Percentiles rank a stretch among this genome's conserved stretches.
Evolutionary conservation across 306 rosid genomes (phyloP).

Genomic region (Glycyrrhiza uralensis): DNA sequence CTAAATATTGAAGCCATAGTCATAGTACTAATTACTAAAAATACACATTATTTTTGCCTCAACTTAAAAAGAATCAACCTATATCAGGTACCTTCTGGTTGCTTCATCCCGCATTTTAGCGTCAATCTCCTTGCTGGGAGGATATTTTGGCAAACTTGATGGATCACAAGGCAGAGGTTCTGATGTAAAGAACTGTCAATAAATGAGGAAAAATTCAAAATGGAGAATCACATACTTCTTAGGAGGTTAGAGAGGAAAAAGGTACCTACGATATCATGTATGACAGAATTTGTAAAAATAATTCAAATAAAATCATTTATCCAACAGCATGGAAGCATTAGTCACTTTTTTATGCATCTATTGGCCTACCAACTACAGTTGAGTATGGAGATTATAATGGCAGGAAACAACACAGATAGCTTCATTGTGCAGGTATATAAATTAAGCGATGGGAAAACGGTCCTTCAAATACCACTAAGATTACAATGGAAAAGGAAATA

Average conservation of each 20-base stretch:
- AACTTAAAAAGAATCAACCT: constrained; percentile 1
- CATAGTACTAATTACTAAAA: not conserved
- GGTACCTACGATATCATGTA: constrained; percentile 3
- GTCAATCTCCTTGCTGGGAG: constrained; percentile 93
- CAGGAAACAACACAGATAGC: not conserved
- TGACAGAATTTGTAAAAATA: not conserved
- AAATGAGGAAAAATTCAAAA: constrained; percentile 10
- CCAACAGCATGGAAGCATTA: not conserved
- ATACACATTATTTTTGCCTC: constrained; percentile 5
- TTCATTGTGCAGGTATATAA: not conserved
- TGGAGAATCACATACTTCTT: constrained; percentile 18
- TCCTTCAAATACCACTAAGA: not conserved
- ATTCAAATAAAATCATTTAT: not conserved
- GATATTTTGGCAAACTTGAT: constrained; percentile 84
- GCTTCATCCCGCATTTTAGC: constrained; percentile 75
- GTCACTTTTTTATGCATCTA: not conserved
- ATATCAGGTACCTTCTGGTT: constrained; percentile 61
- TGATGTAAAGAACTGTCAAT: constrained; percentile 68
- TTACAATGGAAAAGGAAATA: not conserved
- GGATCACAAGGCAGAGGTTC: constrained; percentile 89
- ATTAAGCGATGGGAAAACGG: not conserved
- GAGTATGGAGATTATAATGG: not conserved
- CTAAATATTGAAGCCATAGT: constrained; percentile 1
- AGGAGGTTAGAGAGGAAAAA: constrained; percentile 8
- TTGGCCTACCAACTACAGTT: not conserved